Percentiles rank a stretch among this genome's conserved stretches.
These are phyloP conservation scores for Botrytis galanthina DNA, from an alignment of 2,329 filamentous ascomycete species.

Conservation along the genomic window DNA sequence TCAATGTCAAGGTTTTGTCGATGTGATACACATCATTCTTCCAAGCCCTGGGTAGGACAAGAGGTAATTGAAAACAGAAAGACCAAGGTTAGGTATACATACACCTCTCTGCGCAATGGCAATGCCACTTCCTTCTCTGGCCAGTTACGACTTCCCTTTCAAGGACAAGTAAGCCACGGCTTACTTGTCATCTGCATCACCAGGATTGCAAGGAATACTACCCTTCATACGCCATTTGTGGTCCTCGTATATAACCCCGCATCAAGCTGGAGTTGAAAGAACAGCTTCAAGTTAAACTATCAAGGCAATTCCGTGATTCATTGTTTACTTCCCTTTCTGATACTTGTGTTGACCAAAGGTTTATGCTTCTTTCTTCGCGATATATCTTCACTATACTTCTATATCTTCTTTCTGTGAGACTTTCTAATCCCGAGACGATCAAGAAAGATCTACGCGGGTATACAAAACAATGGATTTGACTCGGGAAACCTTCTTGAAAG, in stretches of 20 bases:
- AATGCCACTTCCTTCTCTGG: not conserved
- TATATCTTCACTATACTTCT: not conserved
- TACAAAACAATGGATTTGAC: not conserved
- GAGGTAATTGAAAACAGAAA: not conserved
- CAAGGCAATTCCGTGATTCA: not conserved
- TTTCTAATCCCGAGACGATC: not conserved
- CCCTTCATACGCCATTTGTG: not conserved
- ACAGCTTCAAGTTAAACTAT: not conserved
- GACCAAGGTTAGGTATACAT: not conserved
- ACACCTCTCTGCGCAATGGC: not conserved
- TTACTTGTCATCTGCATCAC: not conserved
- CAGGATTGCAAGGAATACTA: not conserved
- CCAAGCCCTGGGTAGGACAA: not conserved
- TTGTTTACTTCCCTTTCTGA: not conserved
- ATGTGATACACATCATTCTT: not conserved
- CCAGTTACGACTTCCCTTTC: not conserved
- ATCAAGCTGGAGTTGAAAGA: not conserved
- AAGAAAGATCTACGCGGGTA: not conserved
- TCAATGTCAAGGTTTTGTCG: fast-evolving
- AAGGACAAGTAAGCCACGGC: not conserved
- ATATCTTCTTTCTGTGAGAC: not conserved
- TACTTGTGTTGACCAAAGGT: not conserved
- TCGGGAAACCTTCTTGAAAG: conserved; percentile 20
- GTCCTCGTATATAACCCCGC: not conserved
- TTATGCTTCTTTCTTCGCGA: not conserved